Conservation (phyloP, 1,284 basidiomycete species). For the Cutaneotrichosporon mucoides region DNA sequence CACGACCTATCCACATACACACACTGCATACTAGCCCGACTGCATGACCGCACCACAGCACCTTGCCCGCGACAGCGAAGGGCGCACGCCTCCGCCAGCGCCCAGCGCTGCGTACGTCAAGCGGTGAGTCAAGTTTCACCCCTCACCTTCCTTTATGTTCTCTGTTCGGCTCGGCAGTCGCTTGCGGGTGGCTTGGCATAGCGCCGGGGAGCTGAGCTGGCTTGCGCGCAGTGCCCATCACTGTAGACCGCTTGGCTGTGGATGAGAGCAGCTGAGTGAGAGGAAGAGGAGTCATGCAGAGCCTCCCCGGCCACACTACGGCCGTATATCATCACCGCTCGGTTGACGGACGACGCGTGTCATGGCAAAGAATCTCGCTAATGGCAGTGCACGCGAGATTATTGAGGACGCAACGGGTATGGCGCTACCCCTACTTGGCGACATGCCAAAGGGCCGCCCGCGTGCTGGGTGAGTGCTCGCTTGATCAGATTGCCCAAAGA, state of each 20-base stretch:
- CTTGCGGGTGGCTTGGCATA: no score
- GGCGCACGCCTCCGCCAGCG: slow-evolving; percentile 67
- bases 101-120: slow-evolving; percentile 83
- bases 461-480: slow-evolving; percentile 43
- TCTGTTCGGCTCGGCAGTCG: no score
- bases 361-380: no score
- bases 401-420: slow-evolving; percentile 63
- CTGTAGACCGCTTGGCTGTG: no score
- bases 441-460: slow-evolving; percentile 42
- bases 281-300: no score
- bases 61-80: slow-evolving; percentile 14
- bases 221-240: not conserved
- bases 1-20: no score
- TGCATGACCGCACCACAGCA: slow-evolving; percentile 4
- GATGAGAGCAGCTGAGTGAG: no score
- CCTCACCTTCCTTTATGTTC: not conserved
- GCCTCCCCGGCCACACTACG: not conserved
- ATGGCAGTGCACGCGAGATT: slow-evolving; percentile 68
- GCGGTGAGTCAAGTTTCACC: slow-evolving; percentile 55
- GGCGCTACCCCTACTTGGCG: slow-evolving; percentile 58
- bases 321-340: not conserved
- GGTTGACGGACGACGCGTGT: no score
- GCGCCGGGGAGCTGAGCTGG: no score
- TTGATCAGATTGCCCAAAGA: not conserved
- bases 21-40: not conserved